phyloP scores from a whole-genome alignment of 495 filamentous ascomycete genomes.

The Xylaria palmicola region DNA sequence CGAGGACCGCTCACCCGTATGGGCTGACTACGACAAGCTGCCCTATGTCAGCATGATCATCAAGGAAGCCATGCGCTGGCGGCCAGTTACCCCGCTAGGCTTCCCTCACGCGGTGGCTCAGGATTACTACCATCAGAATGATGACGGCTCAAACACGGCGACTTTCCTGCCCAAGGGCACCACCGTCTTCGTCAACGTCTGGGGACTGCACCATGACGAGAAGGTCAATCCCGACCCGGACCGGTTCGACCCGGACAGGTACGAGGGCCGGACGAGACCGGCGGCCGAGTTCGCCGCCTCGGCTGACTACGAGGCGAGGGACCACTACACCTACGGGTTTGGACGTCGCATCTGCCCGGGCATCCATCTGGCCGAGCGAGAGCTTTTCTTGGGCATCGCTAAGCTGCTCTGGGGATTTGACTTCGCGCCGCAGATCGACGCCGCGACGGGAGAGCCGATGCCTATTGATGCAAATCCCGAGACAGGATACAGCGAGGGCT shows the following conservation, averaged over 20 bases:
- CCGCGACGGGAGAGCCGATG: conserved; percentile 16
- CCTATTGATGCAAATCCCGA: conserved; percentile 16
- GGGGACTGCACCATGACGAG: conserved; percentile 37
- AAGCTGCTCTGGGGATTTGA: conserved; percentile 56
- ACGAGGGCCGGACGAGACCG: neutral
- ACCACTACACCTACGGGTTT: conserved; percentile 53
- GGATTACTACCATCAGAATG: too few species aligned
- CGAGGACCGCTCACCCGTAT: conserved; percentile 32
- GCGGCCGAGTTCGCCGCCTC: neutral
- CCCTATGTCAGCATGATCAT: conserved; percentile 43
- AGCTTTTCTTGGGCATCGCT: conserved; percentile 46
- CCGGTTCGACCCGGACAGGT: conserved; percentile 47
- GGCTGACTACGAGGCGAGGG: conserved; percentile 24
- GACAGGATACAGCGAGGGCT: conserved; percentile 34
- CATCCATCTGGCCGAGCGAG: conserved; percentile 54
- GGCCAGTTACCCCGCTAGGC: conserved; percentile 33
- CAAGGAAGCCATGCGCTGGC: conserved; percentile 41
- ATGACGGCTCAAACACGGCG: too few species aligned
- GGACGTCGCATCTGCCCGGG: conserved; percentile 59
- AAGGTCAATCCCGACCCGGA: conserved; percentile 40
- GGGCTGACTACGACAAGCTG: conserved; percentile 35
- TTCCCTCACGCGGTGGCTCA: conserved; percentile 31
- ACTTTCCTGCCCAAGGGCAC: conserved; percentile 44
- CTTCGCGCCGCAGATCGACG: conserved; percentile 23
- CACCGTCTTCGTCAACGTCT: conserved; percentile 43